Evolutionary conservation across 2,329 filamentous ascomycete genomes (phyloP), one percentile per base, ranked within the genome.

Genomic region (Fusarium chaquense): DNA sequence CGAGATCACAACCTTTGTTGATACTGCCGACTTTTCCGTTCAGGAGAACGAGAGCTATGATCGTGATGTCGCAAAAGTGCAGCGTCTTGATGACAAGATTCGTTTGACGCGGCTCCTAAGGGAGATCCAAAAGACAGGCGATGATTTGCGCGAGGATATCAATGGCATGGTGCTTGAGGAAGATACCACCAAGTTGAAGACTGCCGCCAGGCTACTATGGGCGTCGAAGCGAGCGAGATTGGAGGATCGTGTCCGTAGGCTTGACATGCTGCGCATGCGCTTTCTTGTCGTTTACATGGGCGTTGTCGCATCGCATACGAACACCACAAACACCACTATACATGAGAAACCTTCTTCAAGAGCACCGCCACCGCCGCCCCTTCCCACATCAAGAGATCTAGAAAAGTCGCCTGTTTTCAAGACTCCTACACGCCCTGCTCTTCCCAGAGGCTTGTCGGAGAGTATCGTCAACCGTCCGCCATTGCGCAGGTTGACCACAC

Each of bases 281-380:
- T 90, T 90, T 74, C 78, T 90, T 33, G 87, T 90, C 36, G 83
- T 89, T 38, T 89, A 89, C 76, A 86, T 90, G 86, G 86, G 87
- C 67, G 84, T 89, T 64, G 82, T 90, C 55, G 76, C 80, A 36
- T 78, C 78, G 53, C 73, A 74, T 55, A 56, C 66, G 13, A 63
- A 73, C 41, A 69, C 67, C 30, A 35, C 66, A 24, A 63, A 73
- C 44, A 56, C 62, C 41, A 35, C 77, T 52, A 72, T 73, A 47
- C 73, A 77, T 36, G 78, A 78, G 54, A 82, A 80, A 62, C 75
- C 79, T 38, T 55, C 52, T 45, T 33, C 73, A 7, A 41, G 35
- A n/a, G 41, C 55, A n/a, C 68, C 76, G 5, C 76, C 75, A 28
- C 59, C 76, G 5, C 49, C 55, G 6, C 56, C 76, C 15, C 75